These are phyloP conservation scores for Phytophthora melonis DNA, from an alignment of 352 stramenopile species.

Conservation along the genomic window DNA sequence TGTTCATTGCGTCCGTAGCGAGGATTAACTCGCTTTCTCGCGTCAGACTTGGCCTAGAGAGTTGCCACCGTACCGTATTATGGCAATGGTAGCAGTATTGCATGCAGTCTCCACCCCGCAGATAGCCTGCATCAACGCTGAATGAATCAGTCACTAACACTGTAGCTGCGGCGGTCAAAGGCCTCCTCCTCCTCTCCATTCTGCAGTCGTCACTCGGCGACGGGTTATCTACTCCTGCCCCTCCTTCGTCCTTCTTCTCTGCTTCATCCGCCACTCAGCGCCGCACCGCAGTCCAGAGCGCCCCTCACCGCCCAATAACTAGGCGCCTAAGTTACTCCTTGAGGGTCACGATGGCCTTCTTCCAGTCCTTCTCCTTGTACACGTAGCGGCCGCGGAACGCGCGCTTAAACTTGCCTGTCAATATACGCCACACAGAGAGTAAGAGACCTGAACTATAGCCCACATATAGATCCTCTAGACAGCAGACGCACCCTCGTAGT, in stretches of 20 bases:
- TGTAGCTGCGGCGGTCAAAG: slow-evolving; percentile 7
- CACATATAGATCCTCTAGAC: not conserved
- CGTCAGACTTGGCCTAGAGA: not conserved
- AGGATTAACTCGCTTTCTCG: not conserved
- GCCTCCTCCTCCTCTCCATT: slow-evolving; percentile 21
- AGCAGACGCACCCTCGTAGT: slow-evolving; percentile 87
- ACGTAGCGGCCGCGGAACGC: slow-evolving; percentile 85
- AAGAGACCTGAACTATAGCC: not conserved
- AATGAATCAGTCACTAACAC: not conserved
- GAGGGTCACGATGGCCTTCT: slow-evolving; percentile 93
- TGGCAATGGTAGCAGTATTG: not conserved
- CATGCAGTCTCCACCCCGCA: not conserved
- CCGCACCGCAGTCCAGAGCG: not conserved
- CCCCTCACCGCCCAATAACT: slow-evolving; percentile 14
- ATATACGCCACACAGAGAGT: not conserved
- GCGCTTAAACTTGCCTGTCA: slow-evolving; percentile 89
- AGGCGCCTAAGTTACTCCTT: slow-evolving; percentile 66
- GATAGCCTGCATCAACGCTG: not conserved
- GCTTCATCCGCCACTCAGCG: slow-evolving; percentile 1
- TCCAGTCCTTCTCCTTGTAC: slow-evolving; percentile 95
- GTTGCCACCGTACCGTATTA: not conserved
- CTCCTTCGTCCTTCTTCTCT: not conserved
- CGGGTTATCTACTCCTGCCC: slow-evolving; percentile 20
- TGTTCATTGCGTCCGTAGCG: slow-evolving; percentile 25
- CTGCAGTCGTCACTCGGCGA: slow-evolving; percentile 12